Percentiles rank a stretch among this genome's conserved stretches.
phyloP scores from a whole-genome alignment of 495 filamentous ascomycete genomes.

The Aspergillus olivimuriae region DNA sequence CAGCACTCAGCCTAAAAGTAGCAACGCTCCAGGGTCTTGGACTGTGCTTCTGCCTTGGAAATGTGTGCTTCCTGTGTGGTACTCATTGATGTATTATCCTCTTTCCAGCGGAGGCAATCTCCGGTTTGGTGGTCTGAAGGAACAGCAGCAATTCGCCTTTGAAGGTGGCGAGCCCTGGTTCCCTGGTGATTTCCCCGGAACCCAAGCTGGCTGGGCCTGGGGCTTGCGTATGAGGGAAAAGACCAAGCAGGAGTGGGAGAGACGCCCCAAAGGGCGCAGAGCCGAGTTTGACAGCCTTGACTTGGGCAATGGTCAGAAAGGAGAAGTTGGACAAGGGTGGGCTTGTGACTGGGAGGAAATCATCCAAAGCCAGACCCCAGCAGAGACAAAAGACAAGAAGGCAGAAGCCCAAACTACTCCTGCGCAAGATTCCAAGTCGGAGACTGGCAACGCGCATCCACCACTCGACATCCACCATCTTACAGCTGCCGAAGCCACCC shows the following conservation, averaged over 20 bases:
- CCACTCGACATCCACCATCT: conserved; percentile 24
- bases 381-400: too few relatives aligned
- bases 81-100: conserved; percentile 78
- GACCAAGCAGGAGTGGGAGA: conserved; percentile 65
- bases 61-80: conserved; percentile 82
- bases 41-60: conserved; percentile 89
- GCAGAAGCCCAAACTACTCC: background rate
- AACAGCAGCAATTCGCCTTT: conserved; percentile 75
- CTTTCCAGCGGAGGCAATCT: conserved; percentile 72
- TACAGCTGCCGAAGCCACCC: conserved; percentile 3
- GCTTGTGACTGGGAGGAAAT: conserved; percentile 81
- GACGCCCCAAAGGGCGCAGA: conserved; percentile 75
- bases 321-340: conserved; percentile 80
- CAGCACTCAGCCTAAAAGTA: conserved; percentile 23
- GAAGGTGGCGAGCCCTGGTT: conserved; percentile 79
- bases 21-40: conserved; percentile 64
- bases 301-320: conserved; percentile 66
- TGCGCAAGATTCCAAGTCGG: conserved; percentile 6
- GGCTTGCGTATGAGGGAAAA: conserved; percentile 56
- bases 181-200: conserved; percentile 82
- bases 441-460: conserved; percentile 7
- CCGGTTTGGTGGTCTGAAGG: conserved; percentile 74
- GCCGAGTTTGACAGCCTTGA: conserved; percentile 70
- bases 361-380: conserved; percentile 24
- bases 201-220: conserved; percentile 72